These are phyloP conservation scores for Trichoderma orchidacearum DNA, from an alignment of 495 filamentous ascomycete species.

Conservation along the genomic window DNA sequence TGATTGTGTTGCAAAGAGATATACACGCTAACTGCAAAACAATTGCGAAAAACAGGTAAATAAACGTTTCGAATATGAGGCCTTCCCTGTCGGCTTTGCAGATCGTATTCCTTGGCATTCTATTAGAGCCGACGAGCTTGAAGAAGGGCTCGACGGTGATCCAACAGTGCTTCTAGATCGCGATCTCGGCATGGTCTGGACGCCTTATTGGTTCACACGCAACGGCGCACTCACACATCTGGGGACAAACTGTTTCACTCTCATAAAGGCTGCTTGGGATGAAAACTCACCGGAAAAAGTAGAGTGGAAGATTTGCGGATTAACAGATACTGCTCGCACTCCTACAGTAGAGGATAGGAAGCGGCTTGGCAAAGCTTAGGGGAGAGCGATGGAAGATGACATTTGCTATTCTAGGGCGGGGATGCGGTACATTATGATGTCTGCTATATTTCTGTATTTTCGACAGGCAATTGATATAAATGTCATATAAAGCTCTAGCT, in stretches of 20 bases:
- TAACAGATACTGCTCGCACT: not conserved
- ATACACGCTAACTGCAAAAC: not conserved
- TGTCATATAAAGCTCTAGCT: no score
- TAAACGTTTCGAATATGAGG: not conserved
- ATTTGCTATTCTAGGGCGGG: no score
- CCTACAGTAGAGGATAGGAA: not conserved
- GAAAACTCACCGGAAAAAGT: not conserved
- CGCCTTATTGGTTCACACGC: not conserved
- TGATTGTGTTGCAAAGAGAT: not conserved
- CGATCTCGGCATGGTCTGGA: not conserved
- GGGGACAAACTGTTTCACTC: not conserved
- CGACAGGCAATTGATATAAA: no score
- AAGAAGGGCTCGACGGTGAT: not conserved
- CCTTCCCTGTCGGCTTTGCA: not conserved
- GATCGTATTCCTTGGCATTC: not conserved
- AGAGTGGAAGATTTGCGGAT: not conserved
- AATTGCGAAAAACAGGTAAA: not conserved
- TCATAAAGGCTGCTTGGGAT: not conserved
- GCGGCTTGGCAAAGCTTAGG: not conserved
- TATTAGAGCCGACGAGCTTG: not conserved
- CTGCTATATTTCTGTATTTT: no score
- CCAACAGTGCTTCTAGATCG: not conserved
- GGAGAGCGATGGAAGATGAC: no score
- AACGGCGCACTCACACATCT: not conserved
- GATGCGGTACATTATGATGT: no score